A percentile compares a stretch with the other conserved stretches of the same genome.
Conservation (phyloP, 164 flowering plant species). For the Dillenia suffruticosa region DNA sequence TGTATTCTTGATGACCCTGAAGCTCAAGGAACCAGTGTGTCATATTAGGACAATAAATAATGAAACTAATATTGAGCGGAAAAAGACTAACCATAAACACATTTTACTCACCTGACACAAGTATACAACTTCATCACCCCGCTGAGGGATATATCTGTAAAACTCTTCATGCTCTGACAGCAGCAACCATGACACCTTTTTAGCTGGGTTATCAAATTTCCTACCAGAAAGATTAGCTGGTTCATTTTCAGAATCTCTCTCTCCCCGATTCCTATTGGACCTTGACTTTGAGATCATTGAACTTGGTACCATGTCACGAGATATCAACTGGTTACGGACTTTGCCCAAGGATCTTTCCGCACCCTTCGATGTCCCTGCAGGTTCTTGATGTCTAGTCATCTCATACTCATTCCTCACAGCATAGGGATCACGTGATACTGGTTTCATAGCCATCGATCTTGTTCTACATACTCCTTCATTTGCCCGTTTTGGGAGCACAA, state of each 20-base stretch:
- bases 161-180: constrained; percentile 61
- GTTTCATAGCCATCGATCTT: constrained; percentile 37
- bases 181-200: constrained; percentile 78
- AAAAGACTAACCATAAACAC: too few species aligned
- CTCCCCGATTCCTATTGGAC: constrained; percentile 63
- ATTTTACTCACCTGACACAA: constrained; percentile 63
- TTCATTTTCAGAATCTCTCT: constrained; percentile 33
- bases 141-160: constrained; percentile 87
- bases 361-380: constrained; percentile 21
- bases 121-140: constrained; percentile 83
- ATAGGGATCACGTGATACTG: constrained; percentile 22
- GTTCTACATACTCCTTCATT: constrained; percentile 28
- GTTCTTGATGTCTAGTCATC: constrained; percentile 21
- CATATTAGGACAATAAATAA: not conserved
- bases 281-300: constrained; percentile 49
- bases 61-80: too few species aligned
- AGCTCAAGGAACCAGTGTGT: not conserved
- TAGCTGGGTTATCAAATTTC: constrained; percentile 38
- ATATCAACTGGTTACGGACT: constrained; percentile 21
- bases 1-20: constrained; percentile 88
- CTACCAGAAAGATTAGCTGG: constrained; percentile 37
- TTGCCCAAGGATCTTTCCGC: constrained; percentile 19
- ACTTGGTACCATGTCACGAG: constrained; percentile 46
- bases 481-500: constrained; percentile 22
- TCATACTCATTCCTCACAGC: constrained; percentile 15